Conservation (phyloP, 768 basidiomycete species). For the Hygrophorus pudorinus region DNA sequence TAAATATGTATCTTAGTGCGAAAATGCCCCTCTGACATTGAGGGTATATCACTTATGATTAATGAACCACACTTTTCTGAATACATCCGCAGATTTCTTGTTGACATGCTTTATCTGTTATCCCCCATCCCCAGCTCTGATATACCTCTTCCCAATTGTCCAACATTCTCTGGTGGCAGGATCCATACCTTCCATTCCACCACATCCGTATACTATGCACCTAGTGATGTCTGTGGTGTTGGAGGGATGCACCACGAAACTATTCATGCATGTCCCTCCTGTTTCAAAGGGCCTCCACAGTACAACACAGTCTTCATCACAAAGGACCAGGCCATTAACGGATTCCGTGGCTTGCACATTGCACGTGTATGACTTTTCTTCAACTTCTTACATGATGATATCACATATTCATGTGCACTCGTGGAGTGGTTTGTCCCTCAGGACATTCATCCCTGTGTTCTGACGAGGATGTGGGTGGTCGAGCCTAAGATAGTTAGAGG, state of each 20-base stretch:
- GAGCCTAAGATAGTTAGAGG: too few relatives aligned
- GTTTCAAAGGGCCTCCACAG: slow-evolving; percentile 10
- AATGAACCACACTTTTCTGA: slow-evolving; percentile 11
- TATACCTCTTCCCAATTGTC: slow-evolving; percentile 12
- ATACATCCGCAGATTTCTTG: slow-evolving; percentile 18
- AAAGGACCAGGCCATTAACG: slow-evolving; percentile 6
- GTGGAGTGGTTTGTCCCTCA: too few relatives aligned
- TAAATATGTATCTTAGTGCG: not conserved
- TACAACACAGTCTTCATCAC: slow-evolving; percentile 15
- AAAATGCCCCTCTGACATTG: not conserved
- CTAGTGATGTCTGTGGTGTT: slow-evolving; percentile 17
- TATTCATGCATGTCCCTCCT: slow-evolving; percentile 14
- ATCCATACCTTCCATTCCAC: slow-evolving; percentile 13
- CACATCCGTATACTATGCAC: slow-evolving; percentile 15
- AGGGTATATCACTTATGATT: not conserved
- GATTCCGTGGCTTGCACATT: slow-evolving; percentile 14
- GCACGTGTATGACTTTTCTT: slow-evolving; percentile 15
- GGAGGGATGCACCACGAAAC: slow-evolving; percentile 19
- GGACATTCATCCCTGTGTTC: too few relatives aligned
- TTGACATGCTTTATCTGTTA: slow-evolving; percentile 13
- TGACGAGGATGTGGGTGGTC: too few relatives aligned
- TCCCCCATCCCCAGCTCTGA: slow-evolving; percentile 1
- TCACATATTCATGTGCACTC: slow-evolving; percentile 11
- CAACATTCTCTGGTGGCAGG: slow-evolving; percentile 7
- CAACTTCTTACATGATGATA: slow-evolving; percentile 10